Evolutionary conservation across 768 basidiomycete genomes (phyloP), one percentile per base, ranked within the genome.

Genomic region (Agaricus blazei): DNA sequence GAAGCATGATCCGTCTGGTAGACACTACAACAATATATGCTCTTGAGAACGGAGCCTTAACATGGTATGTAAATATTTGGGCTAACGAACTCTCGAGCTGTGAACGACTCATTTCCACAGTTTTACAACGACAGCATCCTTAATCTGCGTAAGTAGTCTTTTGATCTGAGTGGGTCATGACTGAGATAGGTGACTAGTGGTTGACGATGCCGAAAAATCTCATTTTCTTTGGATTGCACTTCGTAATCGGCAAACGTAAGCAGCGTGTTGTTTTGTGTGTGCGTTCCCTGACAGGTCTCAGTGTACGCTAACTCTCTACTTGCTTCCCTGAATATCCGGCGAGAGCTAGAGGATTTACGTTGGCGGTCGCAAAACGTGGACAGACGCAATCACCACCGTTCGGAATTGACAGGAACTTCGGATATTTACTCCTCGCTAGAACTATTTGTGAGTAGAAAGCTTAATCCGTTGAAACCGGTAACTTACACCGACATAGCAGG

Each of bases 1-100:
- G 14, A 54, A 81, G 79, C 51, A 58, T 82, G 61, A 77, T 80
- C 56, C 72, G 73, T 7, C 58, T 82, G 26, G 69, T 83, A 24
- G 73, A 80, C 53, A 62, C 67, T 0, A 67, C 81, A 45, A 76
- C 81, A 40, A 58, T 79, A 1, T 82, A 82, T 57, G 75, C 79
- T 0, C 74, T 82, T 43, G 81, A 83, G 60, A 80, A 74, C 36
- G 81, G 80, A 53, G 64, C 75, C 7, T 56, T 82, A 29, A 82
- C 81, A 28, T 74, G 75, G 75, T 74, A 58, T n/a, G 65, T 61
- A 2, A 23, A 11, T 51, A 48, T 29, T 6, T 15, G 9, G 36
- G 11, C 40, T 28, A 9, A 5, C 46, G n/a, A 8, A 31, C 9
- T n/a, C 4, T 24, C 3, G 23, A 23, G 3, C 8, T 45, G 34